A percentile compares a stretch with the other conserved stretches of the same genome.
These are phyloP conservation scores for Cyamopsis tetragonoloba DNA, from an alignment of 306 rosid species.

Conservation along the genomic window DNA sequence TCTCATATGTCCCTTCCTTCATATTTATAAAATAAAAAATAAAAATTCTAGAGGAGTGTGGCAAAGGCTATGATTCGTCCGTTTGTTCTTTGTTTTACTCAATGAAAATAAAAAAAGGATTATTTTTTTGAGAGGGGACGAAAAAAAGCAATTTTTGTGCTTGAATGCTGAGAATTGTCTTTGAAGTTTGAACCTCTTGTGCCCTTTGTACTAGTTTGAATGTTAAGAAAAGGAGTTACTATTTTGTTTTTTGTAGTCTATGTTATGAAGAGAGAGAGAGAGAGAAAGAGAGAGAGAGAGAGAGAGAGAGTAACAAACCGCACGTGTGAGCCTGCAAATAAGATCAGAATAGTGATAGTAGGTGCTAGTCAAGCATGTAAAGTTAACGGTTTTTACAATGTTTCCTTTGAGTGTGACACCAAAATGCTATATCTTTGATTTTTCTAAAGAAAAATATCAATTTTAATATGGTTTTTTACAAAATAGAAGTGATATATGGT, in stretches of 20 bases:
- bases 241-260: not conserved
- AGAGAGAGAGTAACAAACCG: conserved; percentile 12
- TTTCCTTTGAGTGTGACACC: conserved; percentile 26
- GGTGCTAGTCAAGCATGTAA: too few relatives aligned
- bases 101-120: conserved; percentile 1
- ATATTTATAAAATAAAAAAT: too few relatives aligned
- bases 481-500: too few relatives aligned
- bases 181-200: conserved; percentile 36
- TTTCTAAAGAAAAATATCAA: too few relatives aligned
- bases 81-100: conserved; percentile 41
- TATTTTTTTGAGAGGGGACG: not conserved
- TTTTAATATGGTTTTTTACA: too few relatives aligned
- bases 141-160: not conserved
- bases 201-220: conserved; percentile 34
- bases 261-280: not conserved
- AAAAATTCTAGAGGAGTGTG: not conserved
- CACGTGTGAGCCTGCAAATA: conserved; percentile 35
- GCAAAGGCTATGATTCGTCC: conserved; percentile 42
- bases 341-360: not conserved
- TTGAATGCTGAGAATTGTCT: conserved; percentile 23
- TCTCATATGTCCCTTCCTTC: conserved; percentile 43
- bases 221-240: not conserved
- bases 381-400: conserved; percentile 16
- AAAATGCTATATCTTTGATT: too few relatives aligned
- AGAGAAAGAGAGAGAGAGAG: not conserved